phyloP scores from a whole-genome alignment of 2,329 filamentous ascomycete genomes.

The Aspergillus persii region DNA sequence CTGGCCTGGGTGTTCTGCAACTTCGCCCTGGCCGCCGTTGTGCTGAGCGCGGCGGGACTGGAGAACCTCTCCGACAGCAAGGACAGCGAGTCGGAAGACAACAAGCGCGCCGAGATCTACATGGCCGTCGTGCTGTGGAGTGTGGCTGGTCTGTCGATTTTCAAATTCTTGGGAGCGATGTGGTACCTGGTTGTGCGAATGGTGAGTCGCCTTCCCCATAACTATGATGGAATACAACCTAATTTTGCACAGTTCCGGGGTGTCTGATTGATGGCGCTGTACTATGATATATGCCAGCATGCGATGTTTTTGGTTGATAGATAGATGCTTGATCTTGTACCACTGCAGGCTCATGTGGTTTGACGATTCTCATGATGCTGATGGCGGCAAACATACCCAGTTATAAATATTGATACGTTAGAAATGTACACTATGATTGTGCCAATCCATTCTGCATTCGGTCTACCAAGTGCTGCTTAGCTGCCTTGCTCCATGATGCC shows the following conservation, averaged over 20 bases:
- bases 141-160: conserved; percentile 77
- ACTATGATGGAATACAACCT: background rate
- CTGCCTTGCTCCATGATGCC: too few species aligned
- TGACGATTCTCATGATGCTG: conserved; percentile 20
- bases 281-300: background rate
- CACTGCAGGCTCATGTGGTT: conserved; percentile 34
- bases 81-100: conserved; percentile 39
- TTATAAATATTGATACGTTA: background rate
- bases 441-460: too few species aligned
- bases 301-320: conserved; percentile 9
- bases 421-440: background rate
- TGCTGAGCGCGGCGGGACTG: conserved; percentile 81
- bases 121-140: conserved; percentile 85
- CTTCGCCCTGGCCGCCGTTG: conserved; percentile 79
- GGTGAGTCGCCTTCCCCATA: conserved; percentile 56
- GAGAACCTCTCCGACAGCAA: conserved; percentile 59
- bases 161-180: conserved; percentile 82
- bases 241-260: conserved; percentile 49
- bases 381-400: conserved; percentile 2
- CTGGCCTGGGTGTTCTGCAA: conserved; percentile 97
- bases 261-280: conserved; percentile 36
- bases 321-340: conserved; percentile 14
- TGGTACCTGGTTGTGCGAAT: conserved; percentile 91
- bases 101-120: conserved; percentile 71
- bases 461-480: too few species aligned